Percentiles rank a stretch among this genome's conserved stretches.
These are phyloP conservation scores for Calonectria pauciramosa DNA, from an alignment of 2,329 filamentous ascomycete genomes.

Conservation along the genomic window DNA sequence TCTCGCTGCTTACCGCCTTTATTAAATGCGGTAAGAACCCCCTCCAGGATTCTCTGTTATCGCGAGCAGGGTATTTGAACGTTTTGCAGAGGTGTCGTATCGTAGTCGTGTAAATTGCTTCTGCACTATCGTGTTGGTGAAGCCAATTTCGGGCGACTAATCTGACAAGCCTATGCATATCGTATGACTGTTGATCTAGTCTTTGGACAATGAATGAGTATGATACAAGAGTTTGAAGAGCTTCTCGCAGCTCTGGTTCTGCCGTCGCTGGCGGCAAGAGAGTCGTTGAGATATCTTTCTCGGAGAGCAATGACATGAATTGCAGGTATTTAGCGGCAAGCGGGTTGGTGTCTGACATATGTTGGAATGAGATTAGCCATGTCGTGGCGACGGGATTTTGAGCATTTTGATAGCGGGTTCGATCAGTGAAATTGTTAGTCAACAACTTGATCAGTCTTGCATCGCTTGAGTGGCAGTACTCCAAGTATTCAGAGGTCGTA, in stretches of 20 bases:
- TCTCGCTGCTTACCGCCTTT: neutral
- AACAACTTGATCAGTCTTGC: constrained; percentile 41
- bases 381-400: constrained; percentile 49
- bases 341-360: constrained; percentile 42
- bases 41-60: constrained; percentile 39
- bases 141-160: constrained; percentile 49
- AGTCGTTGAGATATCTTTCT: constrained; percentile 46
- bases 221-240: constrained; percentile 42
- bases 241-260: constrained; percentile 35
- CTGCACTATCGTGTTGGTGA: constrained; percentile 14
- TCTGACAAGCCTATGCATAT: constrained; percentile 51
- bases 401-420: constrained; percentile 39
- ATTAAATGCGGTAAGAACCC: constrained; percentile 39
- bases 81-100: constrained; percentile 25
- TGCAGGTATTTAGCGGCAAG: constrained; percentile 47
- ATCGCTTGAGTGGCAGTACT: constrained; percentile 39
- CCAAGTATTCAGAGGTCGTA: constrained; percentile 44
- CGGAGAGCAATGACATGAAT: constrained; percentile 48
- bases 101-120: constrained; percentile 4
- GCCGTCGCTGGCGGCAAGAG: constrained; percentile 40
- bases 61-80: constrained; percentile 31
- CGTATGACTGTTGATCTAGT: constrained; percentile 13
- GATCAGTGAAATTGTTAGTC: constrained; percentile 49
- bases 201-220: constrained; percentile 50
- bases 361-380: constrained; percentile 52